Evolutionary conservation across 2,329 filamentous ascomycete genomes (phyloP).

Genomic region (Colletotrichum sp.): DNA sequence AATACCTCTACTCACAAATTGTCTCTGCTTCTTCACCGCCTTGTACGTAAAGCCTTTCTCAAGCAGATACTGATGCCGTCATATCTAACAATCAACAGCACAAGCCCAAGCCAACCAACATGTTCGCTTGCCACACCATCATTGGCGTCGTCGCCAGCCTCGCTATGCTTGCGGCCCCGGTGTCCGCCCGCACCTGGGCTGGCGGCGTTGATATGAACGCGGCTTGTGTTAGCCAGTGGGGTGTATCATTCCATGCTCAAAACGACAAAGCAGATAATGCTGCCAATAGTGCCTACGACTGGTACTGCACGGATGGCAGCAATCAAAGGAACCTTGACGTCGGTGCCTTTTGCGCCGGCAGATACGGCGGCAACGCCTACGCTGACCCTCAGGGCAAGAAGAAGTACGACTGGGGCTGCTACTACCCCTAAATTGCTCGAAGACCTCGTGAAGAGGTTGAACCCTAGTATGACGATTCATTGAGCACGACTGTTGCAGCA

Average conservation of each 20-base stretch:
- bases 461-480: not conserved
- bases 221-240: not conserved
- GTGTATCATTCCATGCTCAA: not conserved
- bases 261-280: not conserved
- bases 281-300: not conserved
- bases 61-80: not conserved
- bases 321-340: not conserved
- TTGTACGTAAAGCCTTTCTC: not conserved
- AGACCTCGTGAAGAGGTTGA: not conserved
- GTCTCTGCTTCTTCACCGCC: not conserved
- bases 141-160: not conserved
- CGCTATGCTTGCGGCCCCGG: not conserved
- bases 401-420: not conserved
- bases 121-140: not conserved
- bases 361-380: not conserved
- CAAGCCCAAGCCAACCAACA: not conserved
- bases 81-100: not conserved
- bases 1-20: not conserved
- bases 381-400: not conserved
- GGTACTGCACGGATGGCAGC: not conserved
- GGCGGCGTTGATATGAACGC: not conserved
- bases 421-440: not conserved
- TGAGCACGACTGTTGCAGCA: not conserved
- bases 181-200: not conserved
- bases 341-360: not conserved